Evolutionary conservation across 2,329 filamentous ascomycete genomes (phyloP).

Genomic region (Cordyceps javanica): DNA sequence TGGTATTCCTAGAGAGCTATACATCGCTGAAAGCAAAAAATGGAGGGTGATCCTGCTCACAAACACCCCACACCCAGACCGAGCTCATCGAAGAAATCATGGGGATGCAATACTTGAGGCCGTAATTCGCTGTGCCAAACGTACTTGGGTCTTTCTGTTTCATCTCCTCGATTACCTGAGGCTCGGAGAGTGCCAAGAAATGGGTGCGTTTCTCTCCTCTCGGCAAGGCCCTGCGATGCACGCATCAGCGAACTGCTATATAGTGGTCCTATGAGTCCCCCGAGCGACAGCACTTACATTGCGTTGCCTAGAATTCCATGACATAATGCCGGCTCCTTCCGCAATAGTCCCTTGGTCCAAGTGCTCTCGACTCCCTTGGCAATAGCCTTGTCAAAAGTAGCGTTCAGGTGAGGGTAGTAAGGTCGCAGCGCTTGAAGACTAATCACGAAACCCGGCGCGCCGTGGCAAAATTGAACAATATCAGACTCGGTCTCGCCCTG

Average conservation of each 20-base stretch:
- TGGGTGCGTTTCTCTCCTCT: slow-evolving; percentile 31
- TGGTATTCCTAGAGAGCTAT: slow-evolving; percentile 13
- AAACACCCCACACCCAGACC: slow-evolving; percentile 33
- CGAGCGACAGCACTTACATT: slow-evolving; percentile 40
- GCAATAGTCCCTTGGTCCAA: slow-evolving; percentile 52
- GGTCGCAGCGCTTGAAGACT: slow-evolving; percentile 50
- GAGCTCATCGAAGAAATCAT: slow-evolving; percentile 31
- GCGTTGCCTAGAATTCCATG: slow-evolving; percentile 62
- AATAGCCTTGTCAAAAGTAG: slow-evolving; percentile 48
- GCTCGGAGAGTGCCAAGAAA: slow-evolving; percentile 52
- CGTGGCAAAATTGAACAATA: slow-evolving; percentile 62
- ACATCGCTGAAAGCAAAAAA: slow-evolving; percentile 33
- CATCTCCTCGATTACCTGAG: slow-evolving; percentile 45
- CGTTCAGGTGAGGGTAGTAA: slow-evolving; percentile 48
- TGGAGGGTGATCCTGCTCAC: slow-evolving; percentile 25
- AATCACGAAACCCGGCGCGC: slow-evolving; percentile 56
- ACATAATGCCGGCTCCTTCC: slow-evolving; percentile 59
- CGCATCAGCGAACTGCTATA: neutral
- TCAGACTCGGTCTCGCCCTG: slow-evolving; percentile 35
- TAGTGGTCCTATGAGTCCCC: neutral
- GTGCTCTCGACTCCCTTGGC: slow-evolving; percentile 45
- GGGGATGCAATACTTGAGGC: slow-evolving; percentile 24
- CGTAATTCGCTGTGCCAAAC: slow-evolving; percentile 34
- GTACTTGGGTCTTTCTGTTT: slow-evolving; percentile 24
- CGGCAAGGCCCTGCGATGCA: slow-evolving; percentile 24